Base-by-base conservation (phyloP, 768 basidiomycete genomes). In the Tricholoma bakamatsutake region DNA sequence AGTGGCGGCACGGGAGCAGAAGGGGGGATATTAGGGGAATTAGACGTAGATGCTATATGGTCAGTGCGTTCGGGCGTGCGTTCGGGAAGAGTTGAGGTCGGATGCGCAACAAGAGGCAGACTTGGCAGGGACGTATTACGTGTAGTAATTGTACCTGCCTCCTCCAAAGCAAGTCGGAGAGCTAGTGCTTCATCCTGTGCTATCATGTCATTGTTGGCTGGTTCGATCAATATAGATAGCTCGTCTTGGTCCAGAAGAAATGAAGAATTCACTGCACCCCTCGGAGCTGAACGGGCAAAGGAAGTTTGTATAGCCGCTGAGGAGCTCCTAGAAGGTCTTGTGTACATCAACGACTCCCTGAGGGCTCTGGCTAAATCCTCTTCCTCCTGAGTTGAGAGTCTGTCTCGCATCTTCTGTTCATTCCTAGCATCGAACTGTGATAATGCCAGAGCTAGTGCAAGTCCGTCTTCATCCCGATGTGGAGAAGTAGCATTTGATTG, bases 281-380 rank as follows among this genome's bases (percentile, higher is more conserved):
- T 64, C n/a, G 69, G 71, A 10, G 69, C 43, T 1, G 43, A 62
- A 21, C 66, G 64, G 28, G 64, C 62, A 43, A 49, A 53, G 7
- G 45, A 47, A 52, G 56, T 31, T n/a, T 53, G 10, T 43, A 52
- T 37, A 35, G 52, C 18, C 47, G 53, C 6, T 59, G 58, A 43
- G 31, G 35, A 24, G 53, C 13, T 37, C 11, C 11, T 46, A 4
- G 45, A 27, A 46, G 12, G 18, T 33, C 28, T 35, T 11, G 57
- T 42, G 39, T 59, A 55, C 28, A 53, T 47, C 61, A 76, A 58
- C 1, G 85, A 87, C 56, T 78, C 78, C 59, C 81, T 76, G 55
- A 91, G 61, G 0, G 87, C 89, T 58, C 75, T 75, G 18, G 80
- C 80, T 12, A 90, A 71, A 42, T 89, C 84, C 30, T 83, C 82